Evolutionary conservation across 805 yeast species (phyloP).

Genomic region (Candida vaughaniae): DNA sequence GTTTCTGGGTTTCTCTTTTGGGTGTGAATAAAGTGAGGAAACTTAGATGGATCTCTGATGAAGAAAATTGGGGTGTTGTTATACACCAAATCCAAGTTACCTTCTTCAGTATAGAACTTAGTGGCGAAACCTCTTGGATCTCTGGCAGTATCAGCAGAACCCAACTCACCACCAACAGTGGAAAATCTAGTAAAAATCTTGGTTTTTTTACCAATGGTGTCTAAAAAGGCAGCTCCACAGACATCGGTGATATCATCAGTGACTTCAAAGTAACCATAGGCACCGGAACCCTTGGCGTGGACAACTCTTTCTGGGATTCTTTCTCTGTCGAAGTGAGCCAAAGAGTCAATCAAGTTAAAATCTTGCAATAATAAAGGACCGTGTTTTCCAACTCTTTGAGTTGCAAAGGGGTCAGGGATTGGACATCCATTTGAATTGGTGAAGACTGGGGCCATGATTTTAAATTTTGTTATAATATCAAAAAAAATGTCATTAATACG

Average conservation of each 20-base stretch:
- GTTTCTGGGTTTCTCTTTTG: constrained; percentile 84
- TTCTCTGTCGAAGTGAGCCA: constrained; percentile 89
- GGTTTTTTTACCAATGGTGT: constrained; percentile 75
- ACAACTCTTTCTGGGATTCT: constrained; percentile 90
- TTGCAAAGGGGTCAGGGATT: constrained; percentile 68
- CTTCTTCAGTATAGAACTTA: constrained; percentile 79
- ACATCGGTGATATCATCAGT: constrained; percentile 79
- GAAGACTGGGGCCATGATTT: constrained; percentile 51
- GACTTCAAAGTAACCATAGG: constrained; percentile 80
- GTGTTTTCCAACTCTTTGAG: constrained; percentile 68
- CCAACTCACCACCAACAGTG: constrained; percentile 83
- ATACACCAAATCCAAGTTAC: constrained; percentile 80
- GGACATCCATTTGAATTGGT: constrained; percentile 77
- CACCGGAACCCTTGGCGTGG: constrained; percentile 92
- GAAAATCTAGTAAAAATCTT: constrained; percentile 73
- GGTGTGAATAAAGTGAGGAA: constrained; percentile 84
- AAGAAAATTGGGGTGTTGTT: constrained; percentile 86
- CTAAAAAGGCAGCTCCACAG: constrained; percentile 67
- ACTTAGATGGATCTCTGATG: constrained; percentile 79
- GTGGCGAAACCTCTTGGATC: constrained; percentile 84
- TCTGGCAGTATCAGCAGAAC: constrained; percentile 78
- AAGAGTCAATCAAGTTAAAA: constrained; percentile 70
- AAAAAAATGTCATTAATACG: constrained; percentile 1
- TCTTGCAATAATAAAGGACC: constrained; percentile 83
- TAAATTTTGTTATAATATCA: background rate